Percentiles rank a stretch among this genome's conserved stretches.
phyloP scores from a whole-genome alignment of 352 stramenopile species.

The Elongisporangium prolatum region DNA sequence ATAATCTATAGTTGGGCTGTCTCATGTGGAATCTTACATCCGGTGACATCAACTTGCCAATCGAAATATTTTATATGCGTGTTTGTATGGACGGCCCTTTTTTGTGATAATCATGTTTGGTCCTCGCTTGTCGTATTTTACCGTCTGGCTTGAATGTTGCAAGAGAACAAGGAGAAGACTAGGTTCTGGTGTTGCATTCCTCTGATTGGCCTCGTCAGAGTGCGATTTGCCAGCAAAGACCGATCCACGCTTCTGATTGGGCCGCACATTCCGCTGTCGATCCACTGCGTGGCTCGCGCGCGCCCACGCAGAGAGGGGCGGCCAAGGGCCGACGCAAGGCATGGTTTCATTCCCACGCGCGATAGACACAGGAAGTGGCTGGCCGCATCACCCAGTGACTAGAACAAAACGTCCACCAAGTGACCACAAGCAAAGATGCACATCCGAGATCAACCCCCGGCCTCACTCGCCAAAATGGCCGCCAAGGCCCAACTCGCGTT shows the following conservation, averaged over 20 bases:
- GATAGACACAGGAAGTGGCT: background rate
- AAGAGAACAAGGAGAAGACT: background rate
- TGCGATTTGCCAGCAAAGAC: slow-evolving; percentile 7
- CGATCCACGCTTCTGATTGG: slow-evolving; percentile 4
- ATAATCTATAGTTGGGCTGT: background rate
- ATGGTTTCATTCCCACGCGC: background rate
- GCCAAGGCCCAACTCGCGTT: slow-evolving; percentile 15
- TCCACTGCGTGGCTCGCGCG: slow-evolving; percentile 3
- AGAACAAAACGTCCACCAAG: slow-evolving; percentile 1
- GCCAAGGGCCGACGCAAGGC: background rate
- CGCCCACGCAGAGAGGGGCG: background rate
- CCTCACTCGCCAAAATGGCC: background rate
- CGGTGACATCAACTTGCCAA: background rate
- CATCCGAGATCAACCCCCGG: background rate
- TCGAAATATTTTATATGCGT: background rate
- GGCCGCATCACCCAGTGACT: too few species aligned
- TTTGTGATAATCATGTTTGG: background rate
- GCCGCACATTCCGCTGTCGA: background rate
- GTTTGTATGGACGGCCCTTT: background rate
- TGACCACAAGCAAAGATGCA: background rate
- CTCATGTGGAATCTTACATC: background rate
- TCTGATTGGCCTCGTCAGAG: slow-evolving; percentile 3
- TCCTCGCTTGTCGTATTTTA: background rate
- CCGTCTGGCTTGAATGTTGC: background rate
- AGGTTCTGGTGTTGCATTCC: slow-evolving; percentile 8